Conservation (phyloP, 805 yeast genomes). For the Jamesozyma gamospora region DNA sequence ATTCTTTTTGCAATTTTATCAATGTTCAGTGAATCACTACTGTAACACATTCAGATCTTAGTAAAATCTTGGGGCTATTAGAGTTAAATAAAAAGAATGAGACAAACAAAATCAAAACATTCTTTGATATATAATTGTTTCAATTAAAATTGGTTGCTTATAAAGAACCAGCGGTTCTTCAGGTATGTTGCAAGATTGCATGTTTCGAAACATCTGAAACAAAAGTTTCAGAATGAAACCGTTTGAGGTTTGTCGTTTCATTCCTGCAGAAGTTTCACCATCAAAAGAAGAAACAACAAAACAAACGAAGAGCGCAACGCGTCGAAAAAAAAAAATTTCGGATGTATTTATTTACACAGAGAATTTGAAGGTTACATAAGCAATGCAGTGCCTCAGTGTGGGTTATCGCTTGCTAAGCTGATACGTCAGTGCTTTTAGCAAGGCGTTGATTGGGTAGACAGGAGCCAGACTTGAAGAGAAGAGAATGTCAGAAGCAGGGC, state of each 20-base stretch:
- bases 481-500: conserved; percentile 22
- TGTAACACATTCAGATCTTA: too few species aligned
- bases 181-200: neutral
- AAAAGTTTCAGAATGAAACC: conserved; percentile 3
- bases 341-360: too few species aligned
- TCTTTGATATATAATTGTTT: neutral
- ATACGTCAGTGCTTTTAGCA: conserved; percentile 14
- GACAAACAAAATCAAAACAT: too few species aligned
- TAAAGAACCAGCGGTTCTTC: neutral
- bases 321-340: too few species aligned
- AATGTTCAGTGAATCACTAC: too few species aligned
- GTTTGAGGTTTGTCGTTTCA: conserved; percentile 1
- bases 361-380: too few species aligned
- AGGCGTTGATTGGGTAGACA: conserved; percentile 16
- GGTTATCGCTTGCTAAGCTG: conserved; percentile 1
- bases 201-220: neutral
- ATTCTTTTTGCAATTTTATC: too few species aligned
- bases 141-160: neutral
- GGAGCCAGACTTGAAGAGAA: conserved; percentile 25
- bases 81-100: too few species aligned
- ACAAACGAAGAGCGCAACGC: too few species aligned
- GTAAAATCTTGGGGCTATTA: too few species aligned
- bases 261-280: neutral
- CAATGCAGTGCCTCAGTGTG: too few species aligned
- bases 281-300: too few species aligned